Base-by-base conservation (phyloP, 176 grass and related monocot species). In the Tillandsia fasciculata region DNA sequence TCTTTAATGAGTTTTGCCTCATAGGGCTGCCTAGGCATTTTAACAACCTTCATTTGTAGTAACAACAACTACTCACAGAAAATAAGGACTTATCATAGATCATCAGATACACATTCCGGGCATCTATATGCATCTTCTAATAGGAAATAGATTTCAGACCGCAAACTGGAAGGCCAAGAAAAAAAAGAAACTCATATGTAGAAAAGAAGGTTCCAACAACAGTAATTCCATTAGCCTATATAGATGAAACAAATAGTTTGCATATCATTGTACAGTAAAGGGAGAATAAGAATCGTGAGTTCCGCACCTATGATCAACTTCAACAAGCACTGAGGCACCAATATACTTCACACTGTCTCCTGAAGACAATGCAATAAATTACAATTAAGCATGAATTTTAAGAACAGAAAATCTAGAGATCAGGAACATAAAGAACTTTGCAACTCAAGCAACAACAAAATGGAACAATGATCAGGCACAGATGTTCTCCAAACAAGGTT, bases 341-440 rank as follows among this genome's bases (percentile, higher is more conserved):
- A 84, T 59, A 81, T 89, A 96, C 83, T 89, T 96, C 77, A 96
- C 88, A 52, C 86, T 84, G 80, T 91, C 83, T 67, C 92, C 92
- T 96, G 85, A 82, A 82, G 91, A 77, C 8, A n/a, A 49, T 49
- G 8, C 33, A 12, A 76, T 24, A 59, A 49, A 70, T 13, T 59
- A 9, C 1, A 58, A 3, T 56, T 14, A 8, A 53, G 52, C 52
- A 69, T 49, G 20, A 18, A 69, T 53, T 14, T 59, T 5, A 14
- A 56, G 15, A 12, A 14, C n/a, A 56, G 10, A 20, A 2, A 15
- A 24, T 24, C 24, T 24, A 24, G 54, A 59, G 54, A 17, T 14
- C 20, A 20, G 54, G n/a, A 20, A 59, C 20, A 17, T 17, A 8
- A 59, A 59, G 12, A 17, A 7, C 8, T 18, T 17, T 59, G 54